phyloP scores from a whole-genome alignment of 176 grass and related monocot genomes.

The barley (Hordeum vulgare) region DNA sequence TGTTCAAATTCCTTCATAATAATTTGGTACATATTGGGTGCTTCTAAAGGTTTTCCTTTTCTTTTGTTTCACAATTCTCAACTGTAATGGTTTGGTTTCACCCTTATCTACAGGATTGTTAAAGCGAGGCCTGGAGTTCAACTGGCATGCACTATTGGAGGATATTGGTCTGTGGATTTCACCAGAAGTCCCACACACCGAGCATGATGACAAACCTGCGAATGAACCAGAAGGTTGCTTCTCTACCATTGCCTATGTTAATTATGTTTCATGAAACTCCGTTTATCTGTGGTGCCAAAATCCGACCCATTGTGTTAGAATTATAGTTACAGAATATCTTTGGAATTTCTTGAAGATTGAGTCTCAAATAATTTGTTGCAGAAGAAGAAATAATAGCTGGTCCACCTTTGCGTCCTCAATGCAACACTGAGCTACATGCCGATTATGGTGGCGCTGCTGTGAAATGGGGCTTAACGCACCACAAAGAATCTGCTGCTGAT shows the following conservation, averaged over 20 bases:
- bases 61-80: neutral
- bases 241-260: neutral
- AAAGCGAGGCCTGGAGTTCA: constrained; percentile 52
- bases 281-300: neutral
- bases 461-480: constrained; percentile 96
- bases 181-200: constrained; percentile 45
- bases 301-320: neutral
- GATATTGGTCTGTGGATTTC: constrained; percentile 84
- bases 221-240: constrained; percentile 87
- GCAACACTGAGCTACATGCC: constrained; percentile 71
- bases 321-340: neutral
- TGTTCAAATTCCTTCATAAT: neutral
- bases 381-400: constrained; percentile 89
- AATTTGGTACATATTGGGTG: neutral
- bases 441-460: constrained; percentile 86
- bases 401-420: constrained; percentile 63
- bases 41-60: neutral
- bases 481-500: constrained; percentile 86
- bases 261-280: constrained; percentile 8
- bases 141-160: constrained; percentile 62
- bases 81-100: constrained; percentile 13
- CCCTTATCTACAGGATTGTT: constrained; percentile 49
- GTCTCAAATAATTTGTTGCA: constrained; percentile 22
- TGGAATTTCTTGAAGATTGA: neutral
- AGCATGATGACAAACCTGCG: constrained; percentile 76